Conservation (phyloP, 768 basidiomycete species). For the Floccularia luteovirens region DNA sequence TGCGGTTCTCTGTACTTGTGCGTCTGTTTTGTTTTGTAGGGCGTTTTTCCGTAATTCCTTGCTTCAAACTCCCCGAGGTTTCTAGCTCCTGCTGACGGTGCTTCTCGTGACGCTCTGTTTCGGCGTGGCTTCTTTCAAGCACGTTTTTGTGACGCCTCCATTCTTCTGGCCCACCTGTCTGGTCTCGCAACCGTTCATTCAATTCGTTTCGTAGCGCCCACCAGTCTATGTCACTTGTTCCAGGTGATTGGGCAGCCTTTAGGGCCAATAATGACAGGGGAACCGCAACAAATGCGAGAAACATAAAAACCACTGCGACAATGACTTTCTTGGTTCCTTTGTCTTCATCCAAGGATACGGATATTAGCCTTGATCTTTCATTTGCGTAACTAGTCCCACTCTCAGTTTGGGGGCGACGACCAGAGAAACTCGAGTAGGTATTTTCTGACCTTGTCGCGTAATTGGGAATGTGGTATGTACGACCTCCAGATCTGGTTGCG, state of each 20-base stretch:
- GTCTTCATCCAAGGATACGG: conserved; percentile 25
- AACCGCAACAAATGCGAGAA: conserved; percentile 18
- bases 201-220: background rate
- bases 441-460: conserved; percentile 27
- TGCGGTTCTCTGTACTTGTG: background rate
- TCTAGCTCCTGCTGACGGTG: background rate
- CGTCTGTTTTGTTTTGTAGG: background rate
- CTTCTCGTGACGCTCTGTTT: background rate
- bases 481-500: conserved; percentile 20
- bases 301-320: conserved; percentile 14
- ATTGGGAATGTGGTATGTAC: conserved; percentile 32
- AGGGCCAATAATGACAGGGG: conserved; percentile 11
- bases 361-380: conserved; percentile 26
- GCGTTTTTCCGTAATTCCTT: background rate
- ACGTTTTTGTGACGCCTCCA: background rate
- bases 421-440: conserved; percentile 1
- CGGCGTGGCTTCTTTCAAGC: no score
- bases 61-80: background rate
- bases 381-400: conserved; percentile 24
- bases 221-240: background rate
- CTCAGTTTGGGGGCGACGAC: conserved; percentile 5
- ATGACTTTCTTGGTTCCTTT: conserved; percentile 17
- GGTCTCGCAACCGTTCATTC: background rate
- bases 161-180: background rate
- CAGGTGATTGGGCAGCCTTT: conserved; percentile 4